phyloP scores from a whole-genome alignment of 1,139 yeast species.

The Sugiyamaella xylanicola region DNA sequence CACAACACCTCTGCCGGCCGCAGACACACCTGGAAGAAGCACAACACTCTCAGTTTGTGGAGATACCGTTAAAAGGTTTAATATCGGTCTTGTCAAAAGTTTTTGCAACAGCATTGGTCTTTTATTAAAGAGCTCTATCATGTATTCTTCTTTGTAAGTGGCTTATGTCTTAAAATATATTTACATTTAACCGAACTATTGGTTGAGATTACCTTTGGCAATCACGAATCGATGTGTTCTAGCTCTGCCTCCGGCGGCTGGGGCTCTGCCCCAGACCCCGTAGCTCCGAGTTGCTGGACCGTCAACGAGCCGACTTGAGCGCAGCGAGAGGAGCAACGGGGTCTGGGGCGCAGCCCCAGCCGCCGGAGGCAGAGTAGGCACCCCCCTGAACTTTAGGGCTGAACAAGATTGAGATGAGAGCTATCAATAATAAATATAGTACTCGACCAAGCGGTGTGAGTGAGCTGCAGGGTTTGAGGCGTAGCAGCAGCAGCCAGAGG shows the following conservation, averaged over 20 bases:
- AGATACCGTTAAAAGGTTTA: constrained; percentile 81
- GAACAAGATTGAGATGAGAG: too few relatives aligned
- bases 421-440: too few relatives aligned
- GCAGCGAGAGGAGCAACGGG: not conserved
- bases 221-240: too few relatives aligned
- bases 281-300: not conserved
- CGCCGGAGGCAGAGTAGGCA: not conserved
- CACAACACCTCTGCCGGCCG: constrained; percentile 97
- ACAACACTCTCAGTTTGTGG: constrained; percentile 99
- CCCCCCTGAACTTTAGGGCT: too few relatives aligned
- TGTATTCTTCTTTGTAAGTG: constrained; percentile 9
- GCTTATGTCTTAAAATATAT: constrained; percentile 5
- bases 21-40: constrained; percentile 99
- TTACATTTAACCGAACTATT: not conserved
- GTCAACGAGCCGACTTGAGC: too few relatives aligned
- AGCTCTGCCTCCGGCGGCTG: not conserved
- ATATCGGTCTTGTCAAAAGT: constrained; percentile 7
- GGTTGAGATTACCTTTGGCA: not conserved
- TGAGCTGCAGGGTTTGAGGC: too few relatives aligned
- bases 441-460: too few relatives aligned
- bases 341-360: not conserved
- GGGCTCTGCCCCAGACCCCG: not conserved
- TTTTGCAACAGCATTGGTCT: constrained; percentile 4
- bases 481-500: too few relatives aligned
- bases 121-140: not conserved